Conservation (phyloP, 1,139 yeast genomes). For the Candida neerlandica region DNA sequence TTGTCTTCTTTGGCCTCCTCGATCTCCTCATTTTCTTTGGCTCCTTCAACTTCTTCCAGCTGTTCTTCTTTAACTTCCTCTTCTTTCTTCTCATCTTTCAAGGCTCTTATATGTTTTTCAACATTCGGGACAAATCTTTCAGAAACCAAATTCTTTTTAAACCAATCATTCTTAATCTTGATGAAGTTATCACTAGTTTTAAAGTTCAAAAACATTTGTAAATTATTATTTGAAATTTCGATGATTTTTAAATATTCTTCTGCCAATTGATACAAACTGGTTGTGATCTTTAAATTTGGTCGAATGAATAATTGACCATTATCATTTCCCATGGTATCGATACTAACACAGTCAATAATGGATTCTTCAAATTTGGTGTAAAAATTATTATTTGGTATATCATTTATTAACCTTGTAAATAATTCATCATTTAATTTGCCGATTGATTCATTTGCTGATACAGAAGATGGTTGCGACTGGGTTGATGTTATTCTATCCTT, state of each 20-base stretch:
- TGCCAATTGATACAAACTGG: conserved; percentile 26
- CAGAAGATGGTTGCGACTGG: neutral
- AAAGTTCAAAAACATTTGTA: conserved; percentile 24
- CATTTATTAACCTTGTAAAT: conserved; percentile 6
- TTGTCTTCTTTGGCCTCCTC: neutral
- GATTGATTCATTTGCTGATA: neutral
- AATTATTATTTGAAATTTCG: conserved; percentile 16
- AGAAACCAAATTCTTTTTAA: conserved; percentile 14
- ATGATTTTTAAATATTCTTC: conserved; percentile 17
- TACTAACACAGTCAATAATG: conserved; percentile 8
- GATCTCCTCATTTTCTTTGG: neutral
- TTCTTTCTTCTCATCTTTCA: neutral
- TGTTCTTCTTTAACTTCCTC: neutral
- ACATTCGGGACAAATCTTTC: conserved; percentile 3
- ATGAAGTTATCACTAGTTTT: conserved; percentile 22
- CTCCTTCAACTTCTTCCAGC: no score
- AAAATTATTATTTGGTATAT: conserved; percentile 14
- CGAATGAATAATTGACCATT: conserved; percentile 18
- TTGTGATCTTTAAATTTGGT: conserved; percentile 28
- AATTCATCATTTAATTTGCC: neutral
- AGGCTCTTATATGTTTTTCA: neutral
- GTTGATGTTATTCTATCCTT: conserved; percentile 10
- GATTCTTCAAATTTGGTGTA: conserved; percentile 10
- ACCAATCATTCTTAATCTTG: conserved; percentile 33
- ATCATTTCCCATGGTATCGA: conserved; percentile 7